A percentile compares a stretch with the other conserved stretches of the same genome.
Evolutionary conservation across 2,329 filamentous ascomycete species (phyloP).

Genomic region (Chaetomium sp.): DNA sequence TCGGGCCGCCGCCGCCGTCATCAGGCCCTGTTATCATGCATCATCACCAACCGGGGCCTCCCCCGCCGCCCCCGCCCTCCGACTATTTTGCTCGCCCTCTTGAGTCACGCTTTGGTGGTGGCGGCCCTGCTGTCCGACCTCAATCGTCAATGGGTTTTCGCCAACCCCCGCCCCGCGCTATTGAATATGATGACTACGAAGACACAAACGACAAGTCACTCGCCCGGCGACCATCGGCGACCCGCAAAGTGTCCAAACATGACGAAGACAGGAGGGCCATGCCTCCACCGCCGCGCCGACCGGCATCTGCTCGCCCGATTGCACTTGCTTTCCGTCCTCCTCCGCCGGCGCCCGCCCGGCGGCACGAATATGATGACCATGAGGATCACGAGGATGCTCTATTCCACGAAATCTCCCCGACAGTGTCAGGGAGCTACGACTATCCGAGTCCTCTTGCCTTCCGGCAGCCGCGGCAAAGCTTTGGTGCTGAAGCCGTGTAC

Average conservation of each 20-base stretch:
- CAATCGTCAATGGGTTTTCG: constrained; percentile 35
- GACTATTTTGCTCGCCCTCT: constrained; percentile 23
- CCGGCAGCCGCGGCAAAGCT: constrained; percentile 29
- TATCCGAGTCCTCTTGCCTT: constrained; percentile 26
- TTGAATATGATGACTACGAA: constrained; percentile 37
- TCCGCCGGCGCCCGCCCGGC: constrained; percentile 24
- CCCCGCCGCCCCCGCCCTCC: constrained; percentile 4
- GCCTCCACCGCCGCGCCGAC: constrained; percentile 40
- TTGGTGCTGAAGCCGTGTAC: constrained; percentile 33
- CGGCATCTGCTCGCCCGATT: constrained; percentile 26
- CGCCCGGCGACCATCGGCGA: constrained; percentile 37
- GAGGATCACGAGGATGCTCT: constrained; percentile 31
- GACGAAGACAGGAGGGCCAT: constrained; percentile 42
- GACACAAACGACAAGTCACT: constrained; percentile 29
- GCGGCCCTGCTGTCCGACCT: constrained; percentile 25
- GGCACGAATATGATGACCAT: constrained; percentile 32
- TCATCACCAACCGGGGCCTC: not conserved
- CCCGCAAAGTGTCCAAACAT: constrained; percentile 32
- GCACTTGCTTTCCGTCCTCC: constrained; percentile 27
- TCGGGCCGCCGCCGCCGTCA: constrained; percentile 14
- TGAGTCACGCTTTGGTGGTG: constrained; percentile 21
- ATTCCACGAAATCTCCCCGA: constrained; percentile 35
- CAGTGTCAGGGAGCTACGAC: constrained; percentile 27
- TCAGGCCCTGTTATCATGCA: constrained; percentile 17
- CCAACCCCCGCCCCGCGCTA: constrained; percentile 16